Conservation (phyloP, 306 rosid genomes). For the Vigna nakashimae region DNA sequence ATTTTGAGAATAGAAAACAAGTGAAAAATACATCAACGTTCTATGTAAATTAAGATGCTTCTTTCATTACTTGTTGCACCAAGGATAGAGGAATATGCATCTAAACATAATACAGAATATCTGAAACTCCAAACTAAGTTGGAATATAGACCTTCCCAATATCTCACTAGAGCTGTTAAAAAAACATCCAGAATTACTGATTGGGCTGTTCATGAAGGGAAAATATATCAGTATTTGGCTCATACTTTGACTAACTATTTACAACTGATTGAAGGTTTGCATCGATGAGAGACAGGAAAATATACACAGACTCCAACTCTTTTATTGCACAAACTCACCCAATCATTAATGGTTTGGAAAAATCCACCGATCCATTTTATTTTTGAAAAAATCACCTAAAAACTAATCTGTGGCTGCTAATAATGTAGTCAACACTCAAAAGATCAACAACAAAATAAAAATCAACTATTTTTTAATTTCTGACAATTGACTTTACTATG, state of each 20-base stretch:
- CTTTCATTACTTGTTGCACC: not conserved
- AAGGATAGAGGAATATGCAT: not conserved
- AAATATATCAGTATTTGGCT: slow-evolving; percentile 1
- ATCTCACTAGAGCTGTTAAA: not conserved
- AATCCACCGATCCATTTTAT: not conserved
- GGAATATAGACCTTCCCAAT: slow-evolving; percentile 4
- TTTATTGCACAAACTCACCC: not conserved
- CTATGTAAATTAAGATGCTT: not conserved
- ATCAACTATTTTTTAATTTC: not conserved
- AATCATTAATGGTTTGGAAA: not conserved
- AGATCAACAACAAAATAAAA: no score
- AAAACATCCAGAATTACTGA: not conserved
- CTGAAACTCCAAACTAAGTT: not conserved
- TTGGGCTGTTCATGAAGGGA: not conserved
- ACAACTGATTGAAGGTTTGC: not conserved
- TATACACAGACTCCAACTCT: not conserved
- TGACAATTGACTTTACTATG: not conserved
- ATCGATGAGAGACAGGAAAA: not conserved
- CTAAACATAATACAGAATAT: not conserved
- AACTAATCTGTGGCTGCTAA: not conserved
- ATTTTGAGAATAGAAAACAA: slow-evolving; percentile 18
- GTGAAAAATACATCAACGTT: not conserved
- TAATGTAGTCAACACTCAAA: not conserved
- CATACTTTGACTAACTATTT: not conserved
- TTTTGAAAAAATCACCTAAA: not conserved